Conservation (phyloP, 176 grass and related monocot genomes). For the Musa itinerans region DNA sequence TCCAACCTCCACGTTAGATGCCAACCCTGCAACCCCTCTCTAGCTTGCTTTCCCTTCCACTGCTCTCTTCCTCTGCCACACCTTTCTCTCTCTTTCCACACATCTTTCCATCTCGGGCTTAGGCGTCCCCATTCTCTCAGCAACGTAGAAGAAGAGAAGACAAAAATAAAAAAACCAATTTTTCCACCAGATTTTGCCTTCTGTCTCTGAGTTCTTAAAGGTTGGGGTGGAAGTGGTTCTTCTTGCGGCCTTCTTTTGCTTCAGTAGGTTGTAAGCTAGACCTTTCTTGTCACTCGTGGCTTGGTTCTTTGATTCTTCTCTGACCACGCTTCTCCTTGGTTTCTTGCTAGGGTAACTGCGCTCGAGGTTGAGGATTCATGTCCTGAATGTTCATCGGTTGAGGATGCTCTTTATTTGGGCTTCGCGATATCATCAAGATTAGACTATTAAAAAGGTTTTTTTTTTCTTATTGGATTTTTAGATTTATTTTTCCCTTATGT, state of each 20-base stretch:
- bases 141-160: too few species aligned
- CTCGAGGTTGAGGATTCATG: not conserved
- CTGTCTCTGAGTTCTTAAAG: too few species aligned
- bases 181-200: not conserved
- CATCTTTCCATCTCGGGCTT: slow-evolving; percentile 10
- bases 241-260: too few species aligned
- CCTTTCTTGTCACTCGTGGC: not conserved
- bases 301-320: not conserved
- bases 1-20: not conserved
- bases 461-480: not conserved
- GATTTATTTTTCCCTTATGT: not conserved
- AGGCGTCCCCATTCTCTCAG: not conserved
- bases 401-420: not conserved
- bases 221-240: too few species aligned
- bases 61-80: slow-evolving; percentile 9
- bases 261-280: too few species aligned
- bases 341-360: not conserved
- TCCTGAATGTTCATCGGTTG: not conserved
- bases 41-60: slow-evolving; percentile 11
- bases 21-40: not conserved
- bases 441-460: not conserved
- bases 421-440: slow-evolving; percentile 3
- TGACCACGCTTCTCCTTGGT: not conserved
- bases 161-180: not conserved
- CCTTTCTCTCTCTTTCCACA: not conserved